Base-by-base conservation (phyloP, 139 green algal genomes). In the Nannochloris sp. region DNA sequence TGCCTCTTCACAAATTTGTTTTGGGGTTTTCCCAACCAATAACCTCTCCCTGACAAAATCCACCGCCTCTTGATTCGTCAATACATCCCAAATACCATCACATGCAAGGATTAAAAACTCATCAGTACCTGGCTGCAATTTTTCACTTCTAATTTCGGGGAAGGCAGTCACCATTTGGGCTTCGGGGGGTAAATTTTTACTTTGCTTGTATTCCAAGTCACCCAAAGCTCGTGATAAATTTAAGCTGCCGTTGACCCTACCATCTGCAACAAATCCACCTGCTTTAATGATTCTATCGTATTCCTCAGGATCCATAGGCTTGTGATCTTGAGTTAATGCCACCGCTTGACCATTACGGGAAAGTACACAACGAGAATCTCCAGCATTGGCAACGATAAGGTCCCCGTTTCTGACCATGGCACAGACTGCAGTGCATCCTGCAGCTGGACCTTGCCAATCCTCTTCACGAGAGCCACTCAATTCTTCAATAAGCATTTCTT, bases 1-100 rank as follows among this genome's bases (percentile, higher is more conserved):
- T 13, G 90, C 38, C 44, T 76, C 77, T 70, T 91, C 84, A 36
- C 67, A 80, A 9, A 90, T 81, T 38, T 70, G 30, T 32, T 39
- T 55, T 2, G 74, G 65, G 10, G 36, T 37, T 58, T 65, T 62
- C 12, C 80, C 72, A 9, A 33, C 51, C n/a, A 42, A 4, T 31
- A 92, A 54, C n/a, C 79, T 48, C 53, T 83, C 73, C 0, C 77
- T 67, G 34, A 93, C 85, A 76, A 91, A 93, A 27, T 81, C 70
- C 2, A 89, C 70, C 3, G 74, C 82, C 69, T 87, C 37, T 23
- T 93, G 79, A 47, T 87, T 86, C 14, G 63, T 84, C 12, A 92
- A 36, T 29, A 90, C 81, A 58, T 94, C 87, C 87, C 87, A 95
- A 58, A 95, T 85, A 37, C 72, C 85, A 54, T 95, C 87, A 61